Evolutionary conservation across 345 rosid genomes (phyloP).

Genomic region (Odontarrhena argentea): DNA sequence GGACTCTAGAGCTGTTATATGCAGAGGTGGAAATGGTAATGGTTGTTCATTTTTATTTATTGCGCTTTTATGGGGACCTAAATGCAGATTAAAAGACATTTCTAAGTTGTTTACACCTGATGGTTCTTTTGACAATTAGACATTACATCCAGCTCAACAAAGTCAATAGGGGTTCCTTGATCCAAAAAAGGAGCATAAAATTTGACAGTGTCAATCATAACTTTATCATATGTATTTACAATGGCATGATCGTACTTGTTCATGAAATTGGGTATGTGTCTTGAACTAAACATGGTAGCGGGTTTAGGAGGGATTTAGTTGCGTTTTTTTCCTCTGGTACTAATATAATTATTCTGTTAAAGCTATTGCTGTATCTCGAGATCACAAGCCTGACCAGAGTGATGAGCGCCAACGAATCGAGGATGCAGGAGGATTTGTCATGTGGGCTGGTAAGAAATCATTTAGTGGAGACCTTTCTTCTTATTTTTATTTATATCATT

Average conservation of each 20-base stretch:
- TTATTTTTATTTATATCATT: background rate
- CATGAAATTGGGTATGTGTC: background rate
- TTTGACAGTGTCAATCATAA: background rate
- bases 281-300: background rate
- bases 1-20: slow-evolving; percentile 96
- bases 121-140: background rate
- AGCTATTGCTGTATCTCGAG: slow-evolving; percentile 98
- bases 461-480: slow-evolving; percentile 1
- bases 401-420: slow-evolving; percentile 98
- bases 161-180: background rate
- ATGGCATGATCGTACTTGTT: slow-evolving; percentile 2
- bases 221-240: background rate
- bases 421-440: slow-evolving; percentile 98
- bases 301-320: background rate
- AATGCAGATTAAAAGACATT: slow-evolving; percentile 2
- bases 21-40: slow-evolving; percentile 94
- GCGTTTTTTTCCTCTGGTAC: background rate
- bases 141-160: background rate
- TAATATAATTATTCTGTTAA: slow-evolving; percentile 21
- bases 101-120: background rate
- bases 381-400: slow-evolving; percentile 97
- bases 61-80: background rate
- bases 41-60: slow-evolving; percentile 7
- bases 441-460: slow-evolving; percentile 89
- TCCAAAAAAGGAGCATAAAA: background rate